phyloP scores from a whole-genome alignment of 345 rosid genomes.

The Moricandia arvensis region DNA sequence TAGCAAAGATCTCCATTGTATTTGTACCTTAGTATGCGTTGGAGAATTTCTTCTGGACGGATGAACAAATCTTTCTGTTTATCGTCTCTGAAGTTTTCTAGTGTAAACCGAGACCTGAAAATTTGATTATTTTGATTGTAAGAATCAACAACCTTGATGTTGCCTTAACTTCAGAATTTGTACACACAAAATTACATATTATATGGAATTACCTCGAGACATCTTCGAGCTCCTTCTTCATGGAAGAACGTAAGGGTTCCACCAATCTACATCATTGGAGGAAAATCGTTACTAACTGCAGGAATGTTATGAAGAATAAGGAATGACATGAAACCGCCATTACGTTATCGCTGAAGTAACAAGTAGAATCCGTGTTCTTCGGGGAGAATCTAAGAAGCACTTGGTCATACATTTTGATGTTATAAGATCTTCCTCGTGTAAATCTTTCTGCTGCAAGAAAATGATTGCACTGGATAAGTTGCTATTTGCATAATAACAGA shows the following conservation, averaged over 20 bases:
- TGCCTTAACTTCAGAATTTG: background rate
- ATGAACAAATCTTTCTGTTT: slow-evolving; percentile 60
- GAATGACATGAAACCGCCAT: slow-evolving; percentile 17
- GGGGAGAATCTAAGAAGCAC: slow-evolving; percentile 91
- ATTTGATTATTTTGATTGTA: background rate
- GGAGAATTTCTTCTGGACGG: slow-evolving; percentile 87
- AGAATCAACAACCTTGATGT: background rate
- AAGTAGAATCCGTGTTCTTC: slow-evolving; percentile 79
- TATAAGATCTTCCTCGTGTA: slow-evolving; percentile 91
- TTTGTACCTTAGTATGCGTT: slow-evolving; percentile 71
- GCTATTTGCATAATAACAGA: slow-evolving; percentile 26
- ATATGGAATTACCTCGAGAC: slow-evolving; percentile 49
- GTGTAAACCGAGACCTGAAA: slow-evolving; percentile 44
- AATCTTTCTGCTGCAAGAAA: slow-evolving; percentile 86
- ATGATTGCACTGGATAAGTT: slow-evolving; percentile 48
- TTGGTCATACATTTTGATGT: slow-evolving; percentile 86
- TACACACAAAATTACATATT: background rate
- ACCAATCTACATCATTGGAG: slow-evolving; percentile 63
- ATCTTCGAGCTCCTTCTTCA: slow-evolving; percentile 79
- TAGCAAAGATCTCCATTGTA: background rate
- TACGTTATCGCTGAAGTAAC: slow-evolving; percentile 94
- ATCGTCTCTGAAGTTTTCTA: slow-evolving; percentile 92
- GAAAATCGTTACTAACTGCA: slow-evolving; percentile 20
- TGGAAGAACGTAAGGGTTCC: slow-evolving; percentile 94
- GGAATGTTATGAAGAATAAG: background rate